Evolutionary conservation across 2,329 filamentous ascomycete genomes (phyloP).

Genomic region (Dactylellina drechsleri): DNA sequence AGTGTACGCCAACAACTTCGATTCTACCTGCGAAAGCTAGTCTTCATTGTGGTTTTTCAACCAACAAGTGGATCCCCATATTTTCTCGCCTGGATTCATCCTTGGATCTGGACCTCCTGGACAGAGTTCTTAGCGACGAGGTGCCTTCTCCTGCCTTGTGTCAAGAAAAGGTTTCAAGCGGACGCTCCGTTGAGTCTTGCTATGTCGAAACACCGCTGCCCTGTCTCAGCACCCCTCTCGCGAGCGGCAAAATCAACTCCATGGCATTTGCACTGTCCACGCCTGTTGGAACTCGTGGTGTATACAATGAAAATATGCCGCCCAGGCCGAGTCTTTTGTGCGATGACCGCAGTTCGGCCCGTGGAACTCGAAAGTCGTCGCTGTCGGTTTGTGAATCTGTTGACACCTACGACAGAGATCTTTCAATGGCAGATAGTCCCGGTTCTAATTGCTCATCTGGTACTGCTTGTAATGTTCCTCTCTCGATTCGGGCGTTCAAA

Average conservation of each 20-base stretch:
- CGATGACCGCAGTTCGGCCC: constrained; percentile 23
- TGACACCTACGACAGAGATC: constrained; percentile 26
- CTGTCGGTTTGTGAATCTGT: constrained; percentile 46
- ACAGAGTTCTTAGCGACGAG: constrained; percentile 36
- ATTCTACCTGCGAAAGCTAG: constrained; percentile 30
- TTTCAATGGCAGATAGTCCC: constrained; percentile 23
- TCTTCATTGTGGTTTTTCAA: constrained; percentile 10
- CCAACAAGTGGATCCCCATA: constrained; percentile 41
- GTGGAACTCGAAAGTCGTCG: constrained; percentile 39
- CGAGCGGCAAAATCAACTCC: constrained; percentile 24
- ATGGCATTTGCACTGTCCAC: constrained; percentile 45
- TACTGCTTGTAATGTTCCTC: constrained; percentile 12
- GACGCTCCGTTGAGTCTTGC: neutral
- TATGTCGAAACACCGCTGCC: constrained; percentile 1
- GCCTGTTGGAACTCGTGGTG: constrained; percentile 18
- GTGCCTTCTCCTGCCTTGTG: neutral
- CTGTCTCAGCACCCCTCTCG: neutral
- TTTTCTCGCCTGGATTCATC: constrained; percentile 31
- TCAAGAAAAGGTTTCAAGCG: constrained; percentile 10
- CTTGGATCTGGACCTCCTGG: constrained; percentile 28
- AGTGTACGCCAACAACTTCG: constrained; percentile 73
- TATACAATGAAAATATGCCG: constrained; percentile 47
- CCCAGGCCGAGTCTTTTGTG: neutral
- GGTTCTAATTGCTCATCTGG: constrained; percentile 19
- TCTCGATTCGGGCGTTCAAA: constrained; percentile 23